phyloP scores from a whole-genome alignment of 2,329 filamentous ascomycete genomes.

The Tolypocladium tropicale region DNA sequence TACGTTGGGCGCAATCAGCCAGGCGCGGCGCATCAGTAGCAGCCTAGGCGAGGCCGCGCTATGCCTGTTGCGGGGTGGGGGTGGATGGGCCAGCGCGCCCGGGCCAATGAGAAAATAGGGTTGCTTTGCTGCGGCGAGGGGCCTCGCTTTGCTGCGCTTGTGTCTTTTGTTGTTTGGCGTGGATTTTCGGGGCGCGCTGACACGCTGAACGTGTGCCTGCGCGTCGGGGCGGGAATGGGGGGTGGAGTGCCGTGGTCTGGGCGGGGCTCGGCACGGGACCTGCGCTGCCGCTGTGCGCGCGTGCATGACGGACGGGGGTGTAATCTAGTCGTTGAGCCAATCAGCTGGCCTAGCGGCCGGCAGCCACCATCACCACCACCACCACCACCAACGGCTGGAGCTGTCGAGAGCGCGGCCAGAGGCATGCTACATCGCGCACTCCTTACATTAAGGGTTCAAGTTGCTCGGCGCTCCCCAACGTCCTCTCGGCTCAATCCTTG shows the following conservation, averaged over 20 bases:
- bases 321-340: too few species aligned
- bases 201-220: neutral
- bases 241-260: neutral
- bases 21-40: conserved; percentile 10
- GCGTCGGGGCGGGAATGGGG: neutral
- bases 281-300: neutral
- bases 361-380: neutral
- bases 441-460: too few species aligned
- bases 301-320: too few species aligned
- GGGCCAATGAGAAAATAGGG: neutral
- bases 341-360: neutral
- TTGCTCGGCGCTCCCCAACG: too few species aligned
- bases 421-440: too few species aligned
- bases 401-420: too few species aligned
- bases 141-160: neutral
- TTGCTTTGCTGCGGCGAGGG: too few species aligned
- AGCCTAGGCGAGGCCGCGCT: neutral
- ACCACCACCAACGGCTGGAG: too few species aligned
- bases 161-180: neutral
- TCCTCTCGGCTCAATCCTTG: too few species aligned
- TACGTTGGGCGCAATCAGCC: conserved; percentile 27
- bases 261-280: neutral
- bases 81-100: neutral
- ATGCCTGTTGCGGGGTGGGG: conserved; percentile 7
- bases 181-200: neutral